phyloP scores from a whole-genome alignment of 257 asterid species.

The Penstemon newberryi region DNA sequence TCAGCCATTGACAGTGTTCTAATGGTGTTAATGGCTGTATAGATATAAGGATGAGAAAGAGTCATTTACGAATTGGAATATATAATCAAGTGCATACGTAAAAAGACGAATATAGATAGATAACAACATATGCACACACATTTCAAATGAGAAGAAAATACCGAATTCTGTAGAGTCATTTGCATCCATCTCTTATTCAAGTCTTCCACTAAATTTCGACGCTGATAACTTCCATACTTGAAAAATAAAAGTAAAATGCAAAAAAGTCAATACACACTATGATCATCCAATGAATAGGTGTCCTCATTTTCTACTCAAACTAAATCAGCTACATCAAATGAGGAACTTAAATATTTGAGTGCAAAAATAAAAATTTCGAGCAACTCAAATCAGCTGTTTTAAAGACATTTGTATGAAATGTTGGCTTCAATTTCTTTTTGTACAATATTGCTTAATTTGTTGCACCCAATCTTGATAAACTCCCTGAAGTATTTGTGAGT shows the following conservation, averaged over 20 bases:
- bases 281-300: conserved; percentile 3
- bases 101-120: background rate
- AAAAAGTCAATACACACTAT: conserved; percentile 26
- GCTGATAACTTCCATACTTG: conserved; percentile 81
- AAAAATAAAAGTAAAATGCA: conserved; percentile 24
- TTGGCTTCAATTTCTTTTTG: too few species aligned
- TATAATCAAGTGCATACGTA: background rate
- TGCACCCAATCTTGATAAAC: conserved; percentile 21
- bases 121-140: background rate
- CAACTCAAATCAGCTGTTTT: too few species aligned
- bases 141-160: conserved; percentile 25
- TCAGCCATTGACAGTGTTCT: conserved; percentile 98
- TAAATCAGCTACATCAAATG: background rate
- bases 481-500: background rate
- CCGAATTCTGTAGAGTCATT: conserved; percentile 64
- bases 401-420: too few species aligned
- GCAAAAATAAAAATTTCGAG: too few species aligned
- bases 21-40: conserved; percentile 76
- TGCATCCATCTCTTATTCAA: conserved; percentile 91
- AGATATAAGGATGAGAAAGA: conserved; percentile 21
- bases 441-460: too few species aligned
- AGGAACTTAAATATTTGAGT: background rate
- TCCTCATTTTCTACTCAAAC: conserved; percentile 7
- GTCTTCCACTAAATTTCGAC: conserved; percentile 64
- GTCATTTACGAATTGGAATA: conserved; percentile 9